phyloP scores from a whole-genome alignment of 2,329 filamentous ascomycete genomes.

The Claviceps sp. region DNA sequence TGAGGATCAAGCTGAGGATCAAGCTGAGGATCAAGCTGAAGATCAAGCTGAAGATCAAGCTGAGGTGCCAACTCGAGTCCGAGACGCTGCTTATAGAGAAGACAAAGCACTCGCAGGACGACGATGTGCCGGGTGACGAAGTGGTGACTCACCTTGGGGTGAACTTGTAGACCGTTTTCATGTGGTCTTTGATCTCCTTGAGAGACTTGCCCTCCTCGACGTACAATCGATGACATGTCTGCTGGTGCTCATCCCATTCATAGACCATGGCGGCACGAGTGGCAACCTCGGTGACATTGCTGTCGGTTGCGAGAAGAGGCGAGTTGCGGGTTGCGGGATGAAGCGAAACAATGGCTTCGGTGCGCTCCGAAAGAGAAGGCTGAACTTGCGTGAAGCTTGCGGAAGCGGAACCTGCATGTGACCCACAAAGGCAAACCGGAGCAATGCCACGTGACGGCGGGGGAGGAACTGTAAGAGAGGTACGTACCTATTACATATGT shows the following conservation, averaged over 20 bases:
- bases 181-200: slow-evolving; percentile 61
- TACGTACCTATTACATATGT: too few relatives aligned
- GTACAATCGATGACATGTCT: slow-evolving; percentile 47
- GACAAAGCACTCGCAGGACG: not conserved
- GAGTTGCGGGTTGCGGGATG: too few relatives aligned
- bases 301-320: too few relatives aligned
- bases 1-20: not conserved
- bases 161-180: slow-evolving; percentile 52
- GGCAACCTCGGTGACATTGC: too few relatives aligned
- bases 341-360: too few relatives aligned
- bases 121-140: slow-evolving; percentile 4
- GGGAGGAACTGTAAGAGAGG: too few relatives aligned
- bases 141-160: slow-evolving; percentile 52
- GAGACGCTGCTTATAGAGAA: not conserved
- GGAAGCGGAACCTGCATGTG: too few relatives aligned
- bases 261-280: slow-evolving; percentile 27
- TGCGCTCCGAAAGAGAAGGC: too few relatives aligned
- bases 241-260: slow-evolving; percentile 31
- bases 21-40: too few relatives aligned
- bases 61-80: not conserved
- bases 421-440: too few relatives aligned
- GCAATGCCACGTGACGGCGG: too few relatives aligned
- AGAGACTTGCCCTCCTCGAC: slow-evolving; percentile 62
- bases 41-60: not conserved
- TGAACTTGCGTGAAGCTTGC: too few relatives aligned